Evolutionary conservation across 495 filamentous ascomycete species (phyloP), one percentile per base, ranked within the genome.

Genomic region (Penicillium desertorum): DNA sequence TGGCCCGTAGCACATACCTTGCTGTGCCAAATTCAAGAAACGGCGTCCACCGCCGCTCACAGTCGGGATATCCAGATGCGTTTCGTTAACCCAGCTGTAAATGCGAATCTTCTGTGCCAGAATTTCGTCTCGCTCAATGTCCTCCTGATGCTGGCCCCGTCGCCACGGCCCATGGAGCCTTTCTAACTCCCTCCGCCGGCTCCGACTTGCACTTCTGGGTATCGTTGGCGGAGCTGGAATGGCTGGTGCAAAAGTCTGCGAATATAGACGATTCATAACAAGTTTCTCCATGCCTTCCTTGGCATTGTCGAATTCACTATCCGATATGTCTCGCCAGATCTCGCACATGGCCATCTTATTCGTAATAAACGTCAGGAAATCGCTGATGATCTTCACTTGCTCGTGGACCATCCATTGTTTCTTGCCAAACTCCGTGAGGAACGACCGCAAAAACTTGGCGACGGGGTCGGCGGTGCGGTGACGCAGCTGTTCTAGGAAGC

Each of bases 341-440:
- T 99, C 94, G 65, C 94, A 99, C 61, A 89, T 83, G n/a, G 87
- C 91, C 94, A 99, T 99, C 73, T 96, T 97, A 71, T 94, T 96
- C 41, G 90, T 88, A 57, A 99, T 99, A 62, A 99, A 99, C n/a
- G 89, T 81, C 39, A 99, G 78, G 65, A 99, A 99, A 67, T 99
- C 94, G 54, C 90, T 85, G 57, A 99, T 93, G 45, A 99, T 96
- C 70, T 99, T 99, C 60, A 96, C 92, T 70, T 99, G 94, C 72
- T 99, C 94, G 66, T 98, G 94, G 8, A 96, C 94, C 92, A 96
- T 95, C 94, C 94, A 99, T 71, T 97, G 95, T 62, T 91, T 90
- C 74, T 99, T 99, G 11, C 88, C 90, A 74, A 99, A 99, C 70
- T 98, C 94, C 36, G 83, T 80, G 12, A 99, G 77, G 67, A 99